Conservation (phyloP, 176 grass and related monocot species). For the Aegilops bicornis region DNA sequence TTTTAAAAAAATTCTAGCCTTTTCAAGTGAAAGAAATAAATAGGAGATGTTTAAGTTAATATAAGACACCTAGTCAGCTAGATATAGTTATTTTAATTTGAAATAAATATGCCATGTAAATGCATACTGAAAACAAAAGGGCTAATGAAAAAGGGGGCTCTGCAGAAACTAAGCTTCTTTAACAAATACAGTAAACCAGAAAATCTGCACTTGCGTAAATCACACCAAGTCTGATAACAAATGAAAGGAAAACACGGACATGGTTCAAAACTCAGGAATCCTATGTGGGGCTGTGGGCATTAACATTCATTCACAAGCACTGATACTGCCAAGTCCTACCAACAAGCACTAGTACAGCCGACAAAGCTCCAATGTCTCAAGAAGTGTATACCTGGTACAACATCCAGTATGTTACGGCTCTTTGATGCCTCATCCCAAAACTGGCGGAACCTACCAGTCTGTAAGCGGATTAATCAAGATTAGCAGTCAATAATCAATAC, state of each 20-base stretch:
- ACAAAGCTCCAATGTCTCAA: background rate
- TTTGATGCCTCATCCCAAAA: constrained; percentile 98
- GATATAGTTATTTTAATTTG: too few relatives aligned
- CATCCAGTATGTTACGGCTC: constrained; percentile 75
- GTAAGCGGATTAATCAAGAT: constrained; percentile 12
- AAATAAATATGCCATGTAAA: background rate
- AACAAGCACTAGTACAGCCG: background rate
- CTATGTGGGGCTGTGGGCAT: background rate
- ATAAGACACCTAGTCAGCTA: background rate
- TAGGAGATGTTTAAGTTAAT: background rate
- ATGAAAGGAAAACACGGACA: background rate
- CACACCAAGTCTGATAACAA: background rate
- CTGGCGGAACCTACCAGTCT: constrained; percentile 95
- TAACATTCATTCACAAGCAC: background rate
- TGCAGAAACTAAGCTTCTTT: background rate
- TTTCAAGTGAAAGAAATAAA: background rate
- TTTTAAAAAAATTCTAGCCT: background rate
- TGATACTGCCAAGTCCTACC: background rate
- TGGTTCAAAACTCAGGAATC: background rate
- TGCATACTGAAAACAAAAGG: background rate
- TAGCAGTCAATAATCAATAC: background rate
- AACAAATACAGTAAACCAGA: background rate
- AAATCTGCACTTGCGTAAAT: background rate
- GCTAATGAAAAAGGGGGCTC: background rate
- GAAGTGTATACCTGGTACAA: constrained; percentile 74